These are phyloP conservation scores for Rubia tinctorum DNA, from an alignment of 305 asterid species.

Conservation along the genomic window DNA sequence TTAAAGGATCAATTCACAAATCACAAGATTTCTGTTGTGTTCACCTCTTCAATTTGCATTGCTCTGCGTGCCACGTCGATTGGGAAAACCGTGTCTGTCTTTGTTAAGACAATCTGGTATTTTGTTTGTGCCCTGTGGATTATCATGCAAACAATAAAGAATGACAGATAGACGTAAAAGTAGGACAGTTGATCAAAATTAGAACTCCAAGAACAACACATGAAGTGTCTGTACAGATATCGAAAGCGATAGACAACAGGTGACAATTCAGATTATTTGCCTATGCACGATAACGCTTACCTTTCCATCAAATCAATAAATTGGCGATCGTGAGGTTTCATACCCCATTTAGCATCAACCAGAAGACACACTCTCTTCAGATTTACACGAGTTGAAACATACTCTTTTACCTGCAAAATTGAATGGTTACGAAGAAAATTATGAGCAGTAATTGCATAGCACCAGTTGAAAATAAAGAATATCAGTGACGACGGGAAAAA, in stretches of 20 bases:
- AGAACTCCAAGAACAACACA: neutral
- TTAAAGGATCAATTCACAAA: conserved; percentile 10
- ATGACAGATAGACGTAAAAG: neutral
- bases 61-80: conserved; percentile 94
- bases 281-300: conserved; percentile 27
- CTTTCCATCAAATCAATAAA: conserved; percentile 95
- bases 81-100: conserved; percentile 88
- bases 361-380: conserved; percentile 88
- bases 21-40: conserved; percentile 2
- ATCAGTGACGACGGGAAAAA: too few species aligned
- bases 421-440: neutral
- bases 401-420: conserved; percentile 89
- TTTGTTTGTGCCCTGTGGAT: conserved; percentile 66
- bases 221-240: too few species aligned
- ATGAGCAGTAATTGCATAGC: neutral
- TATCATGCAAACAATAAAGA: conserved; percentile 14
- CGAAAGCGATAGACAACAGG: neutral
- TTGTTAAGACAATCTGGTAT: conserved; percentile 89
- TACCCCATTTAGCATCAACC: conserved; percentile 97
- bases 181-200: neutral
- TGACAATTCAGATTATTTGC: neutral
- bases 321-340: conserved; percentile 92
- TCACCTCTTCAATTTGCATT: conserved; percentile 98
- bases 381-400: conserved; percentile 69
- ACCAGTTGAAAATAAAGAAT: neutral